Percentiles rank a stretch among this genome's conserved stretches.
Evolutionary conservation across 1,139 yeast species (phyloP).

Genomic region (Scheffersomyces insectosa): DNA sequence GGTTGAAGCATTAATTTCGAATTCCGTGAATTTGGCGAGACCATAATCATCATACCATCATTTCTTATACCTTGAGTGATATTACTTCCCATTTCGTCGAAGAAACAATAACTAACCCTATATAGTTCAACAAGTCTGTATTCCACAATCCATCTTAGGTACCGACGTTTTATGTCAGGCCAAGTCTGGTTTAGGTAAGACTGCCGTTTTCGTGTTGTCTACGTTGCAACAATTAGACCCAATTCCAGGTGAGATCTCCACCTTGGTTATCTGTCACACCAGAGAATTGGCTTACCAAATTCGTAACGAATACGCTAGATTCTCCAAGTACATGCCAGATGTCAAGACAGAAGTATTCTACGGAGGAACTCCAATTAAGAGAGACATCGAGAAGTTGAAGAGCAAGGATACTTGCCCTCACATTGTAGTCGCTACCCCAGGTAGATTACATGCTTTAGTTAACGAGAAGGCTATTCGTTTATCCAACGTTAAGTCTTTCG

Average conservation of each 20-base stretch:
- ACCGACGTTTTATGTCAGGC: slow-evolving; percentile 98
- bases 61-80: too few species aligned
- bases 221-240: slow-evolving; percentile 98
- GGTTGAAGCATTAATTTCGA: too few species aligned
- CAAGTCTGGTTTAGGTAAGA: slow-evolving; percentile 98
- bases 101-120: slow-evolving; percentile 16
- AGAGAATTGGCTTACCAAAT: slow-evolving; percentile 99
- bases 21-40: too few species aligned
- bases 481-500: slow-evolving; percentile 89
- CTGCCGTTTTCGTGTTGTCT: slow-evolving; percentile 95
- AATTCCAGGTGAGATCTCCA: slow-evolving; percentile 93
- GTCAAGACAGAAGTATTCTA: slow-evolving; percentile 95
- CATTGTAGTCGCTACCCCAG: slow-evolving; percentile 97
- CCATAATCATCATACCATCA: too few species aligned
- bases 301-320: slow-evolving; percentile 95
- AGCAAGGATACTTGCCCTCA: slow-evolving; percentile 96
- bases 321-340: slow-evolving; percentile 98
- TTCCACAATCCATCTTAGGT: slow-evolving; percentile 97
- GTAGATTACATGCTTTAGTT: slow-evolving; percentile 92
- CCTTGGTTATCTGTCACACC: slow-evolving; percentile 94
- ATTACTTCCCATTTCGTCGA: too few species aligned
- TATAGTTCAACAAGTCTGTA: slow-evolving; percentile 95
- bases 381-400: slow-evolving; percentile 86
- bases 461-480: slow-evolving; percentile 88
- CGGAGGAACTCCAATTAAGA: slow-evolving; percentile 89